Evolutionary conservation across 768 basidiomycete genomes (phyloP), one percentile per base, ranked within the genome.

Genomic region (Tricholomella constricta): DNA sequence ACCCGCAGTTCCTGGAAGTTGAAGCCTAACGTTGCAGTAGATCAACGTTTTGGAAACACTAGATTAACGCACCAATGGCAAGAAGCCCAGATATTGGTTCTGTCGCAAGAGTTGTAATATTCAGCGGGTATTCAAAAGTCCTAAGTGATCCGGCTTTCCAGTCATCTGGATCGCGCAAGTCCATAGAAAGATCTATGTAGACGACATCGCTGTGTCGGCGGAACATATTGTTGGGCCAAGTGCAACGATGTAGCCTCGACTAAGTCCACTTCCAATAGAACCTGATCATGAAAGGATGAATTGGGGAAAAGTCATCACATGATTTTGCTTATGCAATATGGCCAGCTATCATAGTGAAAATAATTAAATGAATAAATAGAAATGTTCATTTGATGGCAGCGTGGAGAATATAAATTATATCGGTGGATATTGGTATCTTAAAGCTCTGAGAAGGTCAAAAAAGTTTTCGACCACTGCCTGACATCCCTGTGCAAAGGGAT

Each of bases 21-120:
- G 25, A 20, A 7, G 15, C 32, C 19, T n/a, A 34, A 23, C 42
- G 47, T 43, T 34, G 14, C 29, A 40, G 55, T 38, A 52, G 17
- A 2, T 47, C 54, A 44, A 41, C n/a, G 22, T 40, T 51, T 34
- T 12, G 3, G 10, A 40, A 27, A 35, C 25, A 41, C 36, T 17
- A 41, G 54, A 20, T 45, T 45, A 27, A 47, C 72, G 32, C 65
- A 85, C 85, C 85, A 44, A 80, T 62, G 27, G 83, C 86, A n/a
- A 90, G 71, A 19, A 89, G 66, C 32, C 83, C 78, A 32, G 79
- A 72, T 46, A 84, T 67, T 9, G 88, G 81, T 56, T 89, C 85
- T 48, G 80, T 69, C 7, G 86, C 81, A 45, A 85, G 62, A 1
- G 79, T 68, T 6, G 75, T 76, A 45, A 84, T 67, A 57, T 86